phyloP scores from a whole-genome alignment of 1,284 basidiomycete species.

The Cryptococcus deneoformans region DNA sequence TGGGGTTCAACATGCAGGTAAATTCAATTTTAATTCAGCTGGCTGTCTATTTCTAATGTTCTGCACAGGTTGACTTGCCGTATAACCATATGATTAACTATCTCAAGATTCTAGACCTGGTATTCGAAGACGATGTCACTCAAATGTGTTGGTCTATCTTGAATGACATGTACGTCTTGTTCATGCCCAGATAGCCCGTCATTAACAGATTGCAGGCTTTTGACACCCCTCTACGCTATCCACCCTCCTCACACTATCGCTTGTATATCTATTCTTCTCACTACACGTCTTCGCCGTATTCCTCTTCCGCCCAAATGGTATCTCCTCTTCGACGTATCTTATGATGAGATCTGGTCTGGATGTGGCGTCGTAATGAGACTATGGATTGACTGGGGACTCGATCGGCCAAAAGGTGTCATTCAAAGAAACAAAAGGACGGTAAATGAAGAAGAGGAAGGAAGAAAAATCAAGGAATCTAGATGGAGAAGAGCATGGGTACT shows the following conservation, averaged over 20 bases:
- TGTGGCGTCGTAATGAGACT: constrained; percentile 75
- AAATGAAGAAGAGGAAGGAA: constrained; percentile 5
- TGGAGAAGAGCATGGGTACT: constrained; percentile 61
- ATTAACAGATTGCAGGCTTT: constrained; percentile 57
- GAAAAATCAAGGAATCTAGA: constrained; percentile 50
- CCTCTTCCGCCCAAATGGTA: constrained; percentile 79
- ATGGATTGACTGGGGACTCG: constrained; percentile 50
- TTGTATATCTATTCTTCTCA: constrained; percentile 75
- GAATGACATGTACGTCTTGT: constrained; percentile 68
- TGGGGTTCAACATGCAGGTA: constrained; percentile 74
- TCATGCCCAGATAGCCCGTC: neutral
- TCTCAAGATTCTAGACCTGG: constrained; percentile 79
- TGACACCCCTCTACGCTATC: constrained; percentile 84
- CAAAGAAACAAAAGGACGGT: neutral
- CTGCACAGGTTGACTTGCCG: constrained; percentile 72
- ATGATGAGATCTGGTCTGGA: constrained; percentile 78
- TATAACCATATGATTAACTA: constrained; percentile 97
- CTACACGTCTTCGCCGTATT: constrained; percentile 65
- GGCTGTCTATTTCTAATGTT: constrained; percentile 15
- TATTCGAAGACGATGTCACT: constrained; percentile 63
- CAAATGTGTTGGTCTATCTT: constrained; percentile 82
- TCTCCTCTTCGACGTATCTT: constrained; percentile 79
- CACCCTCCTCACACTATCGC: constrained; percentile 87
- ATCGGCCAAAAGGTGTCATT: constrained; percentile 1
- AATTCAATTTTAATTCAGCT: neutral